Conservation (phyloP, 306 rosid genomes). For the Inga oerstediana region DNA sequence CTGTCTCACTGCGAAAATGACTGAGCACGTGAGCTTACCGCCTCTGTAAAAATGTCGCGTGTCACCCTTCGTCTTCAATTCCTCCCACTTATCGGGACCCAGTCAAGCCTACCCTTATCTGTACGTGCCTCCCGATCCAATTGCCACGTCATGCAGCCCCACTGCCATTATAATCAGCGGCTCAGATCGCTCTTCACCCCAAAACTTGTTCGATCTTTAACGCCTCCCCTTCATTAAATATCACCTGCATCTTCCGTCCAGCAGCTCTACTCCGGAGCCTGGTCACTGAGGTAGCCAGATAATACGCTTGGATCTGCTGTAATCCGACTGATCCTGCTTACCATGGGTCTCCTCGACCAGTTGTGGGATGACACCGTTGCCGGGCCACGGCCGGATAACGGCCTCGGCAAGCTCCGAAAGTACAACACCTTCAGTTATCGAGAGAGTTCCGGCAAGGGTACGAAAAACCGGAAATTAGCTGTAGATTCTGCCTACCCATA, state of each 20-base stretch:
- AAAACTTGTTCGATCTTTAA: constrained; percentile 64
- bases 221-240: constrained; percentile 51
- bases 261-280: not conserved
- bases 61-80: constrained; percentile 22
- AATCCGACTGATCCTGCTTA: constrained; percentile 19
- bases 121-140: constrained; percentile 45
- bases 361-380: constrained; percentile 98
- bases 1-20: not conserved
- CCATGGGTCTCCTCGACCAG: constrained; percentile 88
- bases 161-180: constrained; percentile 31
- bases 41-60: constrained; percentile 34
- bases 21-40: constrained; percentile 42
- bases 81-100: constrained; percentile 38
- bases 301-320: constrained; percentile 36
- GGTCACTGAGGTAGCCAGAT: constrained; percentile 23
- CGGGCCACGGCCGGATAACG: constrained; percentile 84
- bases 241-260: not conserved
- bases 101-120: constrained; percentile 58
- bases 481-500: not conserved
- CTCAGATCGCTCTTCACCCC: constrained; percentile 4
- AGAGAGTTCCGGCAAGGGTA: constrained; percentile 71
- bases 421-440: constrained; percentile 46
- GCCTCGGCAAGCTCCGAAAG: constrained; percentile 88
- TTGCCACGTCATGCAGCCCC: constrained; percentile 43
- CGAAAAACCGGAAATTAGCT: constrained; percentile 1